These are phyloP conservation scores for Ceratobasidium sp. DNA, from an alignment of 1,284 basidiomycete species.

Conservation along the genomic window DNA sequence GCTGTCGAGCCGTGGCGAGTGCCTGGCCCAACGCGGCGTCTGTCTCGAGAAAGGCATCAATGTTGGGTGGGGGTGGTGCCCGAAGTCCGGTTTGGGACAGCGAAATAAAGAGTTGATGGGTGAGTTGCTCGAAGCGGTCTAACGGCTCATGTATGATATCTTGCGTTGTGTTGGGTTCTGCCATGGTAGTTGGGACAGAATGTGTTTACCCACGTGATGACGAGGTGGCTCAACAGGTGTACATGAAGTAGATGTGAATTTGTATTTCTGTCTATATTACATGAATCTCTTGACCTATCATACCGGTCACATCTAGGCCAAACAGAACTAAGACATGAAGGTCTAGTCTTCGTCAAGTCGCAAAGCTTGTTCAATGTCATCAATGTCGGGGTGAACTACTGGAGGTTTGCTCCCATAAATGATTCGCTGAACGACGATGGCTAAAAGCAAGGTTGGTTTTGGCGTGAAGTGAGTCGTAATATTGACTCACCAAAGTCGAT, in stretches of 20 bases:
- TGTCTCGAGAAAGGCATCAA: conserved; percentile 63
- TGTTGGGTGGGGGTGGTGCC: conserved; percentile 57
- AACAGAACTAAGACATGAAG: neutral
- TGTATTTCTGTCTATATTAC: neutral
- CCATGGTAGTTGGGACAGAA: neutral
- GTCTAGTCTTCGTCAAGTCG: conserved; percentile 60
- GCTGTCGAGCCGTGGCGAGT: conserved; percentile 67
- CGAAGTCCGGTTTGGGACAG: conserved; percentile 55
- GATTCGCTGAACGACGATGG: conserved; percentile 72
- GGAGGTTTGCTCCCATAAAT: conserved; percentile 72
- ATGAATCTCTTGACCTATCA: no score
- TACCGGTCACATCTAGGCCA: neutral
- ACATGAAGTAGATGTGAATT: neutral
- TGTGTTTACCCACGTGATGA: neutral
- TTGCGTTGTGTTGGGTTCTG: conserved; percentile 48
- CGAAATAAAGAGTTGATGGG: conserved; percentile 72
- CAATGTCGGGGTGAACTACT: conserved; percentile 59
- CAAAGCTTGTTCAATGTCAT: conserved; percentile 74
- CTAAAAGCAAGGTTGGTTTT: conserved; percentile 50
- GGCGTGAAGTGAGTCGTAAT: conserved; percentile 2
- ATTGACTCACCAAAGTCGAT: conserved; percentile 69
- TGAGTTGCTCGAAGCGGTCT: conserved; percentile 64
- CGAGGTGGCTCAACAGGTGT: no score
- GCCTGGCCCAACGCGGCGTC: conserved; percentile 68
- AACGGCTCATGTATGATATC: conserved; percentile 67